Conservation (phyloP, 2,329 filamentous ascomycete genomes). For the Neofusicoccum laricinum region DNA sequence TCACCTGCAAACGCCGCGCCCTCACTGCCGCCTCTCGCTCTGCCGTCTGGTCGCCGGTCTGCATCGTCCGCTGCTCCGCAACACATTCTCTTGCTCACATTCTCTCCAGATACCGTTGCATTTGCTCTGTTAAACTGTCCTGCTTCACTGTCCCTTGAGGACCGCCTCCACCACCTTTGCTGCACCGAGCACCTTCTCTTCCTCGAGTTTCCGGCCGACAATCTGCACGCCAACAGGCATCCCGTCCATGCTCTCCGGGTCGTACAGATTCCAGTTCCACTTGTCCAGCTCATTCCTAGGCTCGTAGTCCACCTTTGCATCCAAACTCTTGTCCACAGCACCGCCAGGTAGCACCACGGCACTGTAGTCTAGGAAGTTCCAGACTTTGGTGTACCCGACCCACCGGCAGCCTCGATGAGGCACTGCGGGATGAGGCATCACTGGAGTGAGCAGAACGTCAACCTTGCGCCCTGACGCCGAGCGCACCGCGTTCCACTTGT, state of each 20-base stretch:
- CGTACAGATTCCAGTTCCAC: conserved; percentile 42
- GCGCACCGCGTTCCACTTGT: conserved; percentile 34
- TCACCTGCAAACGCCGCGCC: not conserved
- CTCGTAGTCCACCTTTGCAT: conserved; percentile 42
- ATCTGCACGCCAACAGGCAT: conserved; percentile 26
- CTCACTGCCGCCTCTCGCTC: not conserved
- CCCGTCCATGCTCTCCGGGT: conserved; percentile 17
- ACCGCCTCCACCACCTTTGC: conserved; percentile 18
- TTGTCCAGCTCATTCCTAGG: conserved; percentile 51
- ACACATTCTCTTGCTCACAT: too few relatives aligned
- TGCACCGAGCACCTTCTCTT: conserved; percentile 24
- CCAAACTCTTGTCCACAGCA: conserved; percentile 51
- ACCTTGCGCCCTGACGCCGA: conserved; percentile 32
- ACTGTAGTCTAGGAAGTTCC: conserved; percentile 60
- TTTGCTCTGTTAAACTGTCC: not conserved
- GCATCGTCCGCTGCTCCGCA: too few relatives aligned
- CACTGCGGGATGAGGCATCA: conserved; percentile 38
- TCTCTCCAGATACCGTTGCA: not conserved
- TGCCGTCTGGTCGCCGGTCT: too few relatives aligned
- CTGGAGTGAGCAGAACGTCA: conserved; percentile 36
- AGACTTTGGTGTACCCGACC: conserved; percentile 44
- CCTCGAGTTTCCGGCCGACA: conserved; percentile 24
- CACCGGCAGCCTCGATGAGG: conserved; percentile 43
- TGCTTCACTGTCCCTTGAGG: conserved; percentile 15
- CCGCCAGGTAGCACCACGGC: conserved; percentile 55